phyloP scores from a whole-genome alignment of 2,329 filamentous ascomycete genomes.

The Aspergillus uvarum region DNA sequence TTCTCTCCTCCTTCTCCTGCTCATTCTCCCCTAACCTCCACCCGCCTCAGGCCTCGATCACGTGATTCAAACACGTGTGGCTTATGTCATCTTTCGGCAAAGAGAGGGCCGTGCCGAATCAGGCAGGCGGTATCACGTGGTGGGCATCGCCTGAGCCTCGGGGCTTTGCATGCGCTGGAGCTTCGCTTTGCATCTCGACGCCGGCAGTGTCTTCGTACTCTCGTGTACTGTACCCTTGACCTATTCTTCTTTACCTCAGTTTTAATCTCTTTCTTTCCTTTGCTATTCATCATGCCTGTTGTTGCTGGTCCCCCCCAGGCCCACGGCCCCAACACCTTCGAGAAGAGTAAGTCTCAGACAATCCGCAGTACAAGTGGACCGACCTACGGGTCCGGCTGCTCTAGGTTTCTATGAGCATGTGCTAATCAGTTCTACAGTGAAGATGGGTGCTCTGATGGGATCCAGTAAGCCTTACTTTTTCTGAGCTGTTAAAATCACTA shows the following conservation, averaged over 20 bases:
- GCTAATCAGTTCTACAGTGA: conserved; percentile 61
- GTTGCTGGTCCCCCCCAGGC: conserved; percentile 54
- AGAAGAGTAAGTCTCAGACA: conserved; percentile 60
- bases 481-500: background rate
- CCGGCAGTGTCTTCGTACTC: background rate
- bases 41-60: conserved; percentile 20
- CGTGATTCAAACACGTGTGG: conserved; percentile 16
- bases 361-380: background rate
- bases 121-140: conserved; percentile 20
- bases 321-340: conserved; percentile 65
- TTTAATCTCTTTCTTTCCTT: background rate
- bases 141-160: background rate
- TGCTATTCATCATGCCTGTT: conserved; percentile 51
- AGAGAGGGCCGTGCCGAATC: background rate
- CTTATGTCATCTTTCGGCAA: conserved; percentile 13
- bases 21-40: no score
- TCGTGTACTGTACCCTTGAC: background rate
- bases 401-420: background rate
- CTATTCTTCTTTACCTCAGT: background rate
- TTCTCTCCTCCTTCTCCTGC: background rate
- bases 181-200: background rate
- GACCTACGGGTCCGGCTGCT: background rate
- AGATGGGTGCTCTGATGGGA: conserved; percentile 99
- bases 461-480: conserved; percentile 63
- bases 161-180: conserved; percentile 10